phyloP scores from a whole-genome alignment of 495 filamentous ascomycete genomes.

The Penicillium simplicissimum region DNA sequence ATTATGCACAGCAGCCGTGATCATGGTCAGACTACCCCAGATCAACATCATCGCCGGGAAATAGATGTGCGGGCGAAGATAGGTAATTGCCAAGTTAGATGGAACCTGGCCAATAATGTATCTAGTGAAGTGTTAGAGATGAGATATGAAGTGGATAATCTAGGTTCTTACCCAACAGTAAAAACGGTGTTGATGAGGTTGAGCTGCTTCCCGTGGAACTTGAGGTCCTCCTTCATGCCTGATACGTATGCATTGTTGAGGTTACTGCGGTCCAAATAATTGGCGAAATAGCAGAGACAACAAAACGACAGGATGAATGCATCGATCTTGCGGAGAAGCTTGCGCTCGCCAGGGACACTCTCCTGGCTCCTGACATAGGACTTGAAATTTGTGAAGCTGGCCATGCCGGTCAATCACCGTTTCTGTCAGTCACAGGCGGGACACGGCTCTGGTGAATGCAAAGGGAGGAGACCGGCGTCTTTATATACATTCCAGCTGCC shows the following conservation, averaged over 20 bases:
- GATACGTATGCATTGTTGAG: constrained; percentile 65
- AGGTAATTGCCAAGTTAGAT: constrained; percentile 58
- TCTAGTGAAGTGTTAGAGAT: not conserved
- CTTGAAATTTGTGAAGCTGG: not conserved
- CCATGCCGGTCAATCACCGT: constrained; percentile 1
- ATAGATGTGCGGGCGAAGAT: constrained; percentile 58
- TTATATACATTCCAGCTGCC: not conserved
- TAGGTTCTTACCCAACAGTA: constrained; percentile 25
- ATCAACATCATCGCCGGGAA: constrained; percentile 61
- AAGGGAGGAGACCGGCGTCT: not conserved
- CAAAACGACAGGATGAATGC: constrained; percentile 68
- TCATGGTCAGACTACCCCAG: constrained; percentile 64
- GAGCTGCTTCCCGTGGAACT: constrained; percentile 57
- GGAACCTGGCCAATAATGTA: constrained; percentile 64
- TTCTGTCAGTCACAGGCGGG: constrained; percentile 16
- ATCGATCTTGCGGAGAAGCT: constrained; percentile 41
- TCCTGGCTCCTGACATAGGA: constrained; percentile 14
- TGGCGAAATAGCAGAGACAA: constrained; percentile 58
- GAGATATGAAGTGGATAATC: not conserved
- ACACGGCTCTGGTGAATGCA: not conserved
- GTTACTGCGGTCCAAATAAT: constrained; percentile 58
- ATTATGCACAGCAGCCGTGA: constrained; percentile 51
- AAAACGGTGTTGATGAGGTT: constrained; percentile 58
- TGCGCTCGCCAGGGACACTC: constrained; percentile 18
- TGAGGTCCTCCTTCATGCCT: constrained; percentile 65